Percentiles rank a stretch among this genome's conserved stretches.
These are phyloP conservation scores for Phyllachora maydis DNA, from an alignment of 2,329 filamentous ascomycete species.

Conservation along the genomic window DNA sequence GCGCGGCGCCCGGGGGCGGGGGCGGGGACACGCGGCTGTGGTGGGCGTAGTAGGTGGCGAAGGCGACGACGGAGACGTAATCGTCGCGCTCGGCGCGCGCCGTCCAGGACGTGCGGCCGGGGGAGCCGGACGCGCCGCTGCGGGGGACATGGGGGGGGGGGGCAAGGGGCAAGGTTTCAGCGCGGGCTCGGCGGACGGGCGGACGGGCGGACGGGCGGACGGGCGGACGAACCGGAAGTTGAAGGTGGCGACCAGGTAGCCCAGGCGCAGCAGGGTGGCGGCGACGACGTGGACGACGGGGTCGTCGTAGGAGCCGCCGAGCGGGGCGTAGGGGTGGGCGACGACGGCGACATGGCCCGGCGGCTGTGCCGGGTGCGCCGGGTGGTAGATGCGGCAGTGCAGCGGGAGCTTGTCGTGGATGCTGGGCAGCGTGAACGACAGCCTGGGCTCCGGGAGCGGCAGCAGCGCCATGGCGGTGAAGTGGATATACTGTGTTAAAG, in stretches of 20 bases:
- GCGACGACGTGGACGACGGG: conserved; percentile 49
- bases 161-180: neutral
- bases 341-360: conserved; percentile 36
- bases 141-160: conserved; percentile 19
- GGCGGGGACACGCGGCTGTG: conserved; percentile 20
- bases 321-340: conserved; percentile 76
- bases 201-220: conserved; percentile 15
- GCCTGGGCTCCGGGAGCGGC: conserved; percentile 33
- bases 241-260: conserved; percentile 68
- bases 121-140: conserved; percentile 54
- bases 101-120: conserved; percentile 73
- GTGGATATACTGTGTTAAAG: too few species aligned
- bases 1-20: conserved; percentile 1
- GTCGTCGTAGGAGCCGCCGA: conserved; percentile 77
- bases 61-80: conserved; percentile 65
- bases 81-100: conserved; percentile 63
- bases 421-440: conserved; percentile 65
- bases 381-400: conserved; percentile 69
- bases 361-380: conserved; percentile 19
- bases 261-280: conserved; percentile 41
- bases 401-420: conserved; percentile 58
- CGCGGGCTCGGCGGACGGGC: too few species aligned
- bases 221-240: too few species aligned
- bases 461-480: neutral
- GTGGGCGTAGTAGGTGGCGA: conserved; percentile 55